Conservation (phyloP, 805 yeast genomes). For the Metschnikowia kunwiensis region DNA sequence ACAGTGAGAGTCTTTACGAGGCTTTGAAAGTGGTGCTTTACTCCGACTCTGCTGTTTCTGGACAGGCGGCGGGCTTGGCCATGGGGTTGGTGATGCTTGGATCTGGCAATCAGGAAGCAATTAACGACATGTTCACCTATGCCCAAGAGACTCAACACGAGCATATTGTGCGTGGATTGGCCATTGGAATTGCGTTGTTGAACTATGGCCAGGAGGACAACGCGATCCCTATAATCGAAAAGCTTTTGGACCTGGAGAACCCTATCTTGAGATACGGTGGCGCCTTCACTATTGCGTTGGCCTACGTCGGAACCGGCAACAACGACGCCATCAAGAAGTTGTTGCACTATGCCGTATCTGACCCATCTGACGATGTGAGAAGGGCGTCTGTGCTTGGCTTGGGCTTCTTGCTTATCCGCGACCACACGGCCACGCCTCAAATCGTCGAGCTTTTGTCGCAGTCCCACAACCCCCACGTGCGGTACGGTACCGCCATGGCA, state of each 20-base stretch:
- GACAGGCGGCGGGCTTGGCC: constrained; percentile 93
- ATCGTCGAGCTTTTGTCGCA: constrained; percentile 90
- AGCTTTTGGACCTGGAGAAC: constrained; percentile 69
- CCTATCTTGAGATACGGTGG: constrained; percentile 93
- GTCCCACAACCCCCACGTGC: constrained; percentile 95
- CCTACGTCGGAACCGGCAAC: constrained; percentile 95
- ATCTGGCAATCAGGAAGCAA: constrained; percentile 66
- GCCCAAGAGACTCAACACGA: constrained; percentile 97
- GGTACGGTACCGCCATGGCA: constrained; percentile 97
- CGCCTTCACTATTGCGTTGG: constrained; percentile 88
- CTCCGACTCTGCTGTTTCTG: constrained; percentile 88
- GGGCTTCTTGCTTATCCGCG: constrained; percentile 88
- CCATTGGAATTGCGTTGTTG: constrained; percentile 83
- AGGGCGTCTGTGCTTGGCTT: constrained; percentile 91
- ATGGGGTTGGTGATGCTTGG: constrained; percentile 97
- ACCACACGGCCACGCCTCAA: constrained; percentile 90
- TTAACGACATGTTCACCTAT: constrained; percentile 79
- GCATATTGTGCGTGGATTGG: constrained; percentile 88
- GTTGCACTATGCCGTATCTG: constrained; percentile 92
- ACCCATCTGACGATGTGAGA: constrained; percentile 93
- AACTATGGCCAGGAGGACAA: constrained; percentile 82
- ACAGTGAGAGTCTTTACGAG: constrained; percentile 70
- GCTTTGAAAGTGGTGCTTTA: constrained; percentile 79
- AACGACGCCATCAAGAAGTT: constrained; percentile 81
- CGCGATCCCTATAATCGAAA: constrained; percentile 67